Percentiles rank a stretch among this genome's conserved stretches.
These are phyloP conservation scores for Trypanosoma lewisi DNA, from an alignment of 208 protist genomes.

Conservation along the genomic window DNA sequence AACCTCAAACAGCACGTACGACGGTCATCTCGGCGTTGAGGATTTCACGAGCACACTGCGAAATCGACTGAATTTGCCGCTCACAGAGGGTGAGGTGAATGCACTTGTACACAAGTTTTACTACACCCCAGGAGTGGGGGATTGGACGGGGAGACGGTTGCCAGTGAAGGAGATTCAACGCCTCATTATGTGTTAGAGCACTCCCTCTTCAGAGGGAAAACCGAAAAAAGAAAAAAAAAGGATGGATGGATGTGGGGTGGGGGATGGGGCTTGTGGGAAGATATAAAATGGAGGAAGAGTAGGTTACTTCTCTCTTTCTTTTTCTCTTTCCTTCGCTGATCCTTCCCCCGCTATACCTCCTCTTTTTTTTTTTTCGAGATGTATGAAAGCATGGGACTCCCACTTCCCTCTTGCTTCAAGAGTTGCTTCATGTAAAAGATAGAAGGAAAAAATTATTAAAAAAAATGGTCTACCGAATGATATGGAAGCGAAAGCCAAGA, in stretches of 20 bases:
- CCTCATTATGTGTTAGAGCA: constrained; percentile 47
- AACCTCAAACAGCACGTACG: constrained; percentile 54
- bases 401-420: background rate
- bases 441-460: background rate
- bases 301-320: too few species aligned
- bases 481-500: background rate
- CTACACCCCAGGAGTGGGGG: constrained; percentile 47
- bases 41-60: constrained; percentile 66
- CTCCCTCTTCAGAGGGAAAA: background rate
- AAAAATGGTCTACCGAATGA: background rate
- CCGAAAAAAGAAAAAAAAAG: too few species aligned
- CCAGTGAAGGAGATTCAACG: constrained; percentile 62
- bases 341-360: too few species aligned
- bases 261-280: too few species aligned
- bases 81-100: constrained; percentile 69
- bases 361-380: constrained; percentile 5
- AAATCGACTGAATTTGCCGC: constrained; percentile 53
- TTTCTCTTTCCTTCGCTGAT: too few species aligned
- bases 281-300: too few species aligned
- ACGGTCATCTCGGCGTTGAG: constrained; percentile 73
- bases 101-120: constrained; percentile 85
- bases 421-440: constrained; percentile 1
- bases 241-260: too few species aligned
- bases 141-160: constrained; percentile 71
- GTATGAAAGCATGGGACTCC: constrained; percentile 1